Evolutionary conservation across 352 stramenopile genomes (phyloP).

Genomic region (Aphanomyces euteiches): DNA sequence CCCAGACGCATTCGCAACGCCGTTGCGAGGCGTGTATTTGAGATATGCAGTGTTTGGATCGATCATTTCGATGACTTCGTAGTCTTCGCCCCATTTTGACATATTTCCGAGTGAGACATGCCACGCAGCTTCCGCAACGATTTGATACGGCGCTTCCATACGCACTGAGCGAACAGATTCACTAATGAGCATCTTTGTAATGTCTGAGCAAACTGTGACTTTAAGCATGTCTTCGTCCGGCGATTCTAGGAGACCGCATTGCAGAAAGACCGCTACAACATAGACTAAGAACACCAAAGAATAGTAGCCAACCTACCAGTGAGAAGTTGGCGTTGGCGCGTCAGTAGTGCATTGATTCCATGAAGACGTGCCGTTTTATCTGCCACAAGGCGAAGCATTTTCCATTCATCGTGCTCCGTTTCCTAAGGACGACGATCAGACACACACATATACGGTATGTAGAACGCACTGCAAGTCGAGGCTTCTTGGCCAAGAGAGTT

Average conservation of each 20-base stretch:
- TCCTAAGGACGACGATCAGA: slow-evolving; percentile 8
- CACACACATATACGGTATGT: background rate
- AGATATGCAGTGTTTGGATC: slow-evolving; percentile 27
- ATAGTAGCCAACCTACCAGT: background rate
- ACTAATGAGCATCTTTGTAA: slow-evolving; percentile 30
- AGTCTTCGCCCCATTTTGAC: slow-evolving; percentile 28
- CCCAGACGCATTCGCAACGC: slow-evolving; percentile 26
- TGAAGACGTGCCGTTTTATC: slow-evolving; percentile 21
- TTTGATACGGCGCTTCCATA: slow-evolving; percentile 26
- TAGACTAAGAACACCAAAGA: background rate
- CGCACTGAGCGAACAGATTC: slow-evolving; percentile 19
- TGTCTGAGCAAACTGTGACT: slow-evolving; percentile 30
- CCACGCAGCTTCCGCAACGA: slow-evolving; percentile 27
- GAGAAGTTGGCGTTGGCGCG: slow-evolving; percentile 24
- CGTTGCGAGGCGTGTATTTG: slow-evolving; percentile 25
- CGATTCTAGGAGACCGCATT: slow-evolving; percentile 26
- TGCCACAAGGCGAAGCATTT: slow-evolving; percentile 20
- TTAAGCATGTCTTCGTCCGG: slow-evolving; percentile 22
- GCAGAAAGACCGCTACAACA: slow-evolving; percentile 23
- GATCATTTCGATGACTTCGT: slow-evolving; percentile 28
- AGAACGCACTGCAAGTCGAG: slow-evolving; percentile 18
- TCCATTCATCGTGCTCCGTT: slow-evolving; percentile 30
- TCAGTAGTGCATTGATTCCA: slow-evolving; percentile 25
- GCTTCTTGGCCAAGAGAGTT: slow-evolving; percentile 25
- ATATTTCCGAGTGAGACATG: slow-evolving; percentile 24